Conservation (phyloP, 2,329 filamentous ascomycete genomes). For the Neurospora crassa region DNA sequence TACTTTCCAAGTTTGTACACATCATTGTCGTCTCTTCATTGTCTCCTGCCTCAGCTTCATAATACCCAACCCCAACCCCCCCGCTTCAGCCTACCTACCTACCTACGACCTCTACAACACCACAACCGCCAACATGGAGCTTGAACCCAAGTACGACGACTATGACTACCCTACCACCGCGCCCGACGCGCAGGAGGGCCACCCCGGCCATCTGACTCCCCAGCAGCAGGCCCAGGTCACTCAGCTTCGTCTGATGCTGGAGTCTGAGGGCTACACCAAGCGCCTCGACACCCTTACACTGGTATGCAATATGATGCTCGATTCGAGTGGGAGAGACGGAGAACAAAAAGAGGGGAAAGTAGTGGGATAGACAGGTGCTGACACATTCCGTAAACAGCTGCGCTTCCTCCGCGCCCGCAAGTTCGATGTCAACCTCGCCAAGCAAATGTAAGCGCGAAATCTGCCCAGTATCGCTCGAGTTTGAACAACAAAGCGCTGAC, state of each 20-base stretch:
- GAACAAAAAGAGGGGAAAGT: background rate
- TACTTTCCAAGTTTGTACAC: background rate
- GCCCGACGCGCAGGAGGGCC: slow-evolving; percentile 60
- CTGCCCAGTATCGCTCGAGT: background rate
- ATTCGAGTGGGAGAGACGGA: background rate
- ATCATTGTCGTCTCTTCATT: background rate
- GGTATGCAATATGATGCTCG: slow-evolving; percentile 37
- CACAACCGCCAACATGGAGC: slow-evolving; percentile 31
- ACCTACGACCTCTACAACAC: background rate
- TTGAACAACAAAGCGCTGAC: background rate
- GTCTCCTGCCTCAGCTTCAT: background rate
- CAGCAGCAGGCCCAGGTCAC: slow-evolving; percentile 83
- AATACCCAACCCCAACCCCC: background rate
- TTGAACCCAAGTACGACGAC: slow-evolving; percentile 89
- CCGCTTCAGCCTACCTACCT: background rate
- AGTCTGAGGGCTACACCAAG: slow-evolving; percentile 71
- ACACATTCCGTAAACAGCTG: slow-evolving; percentile 39
- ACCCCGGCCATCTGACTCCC: slow-evolving; percentile 77
- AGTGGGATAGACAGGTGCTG: slow-evolving; percentile 1
- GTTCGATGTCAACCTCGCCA: slow-evolving; percentile 76
- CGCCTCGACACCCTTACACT: slow-evolving; percentile 87
- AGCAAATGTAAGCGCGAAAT: slow-evolving; percentile 67
- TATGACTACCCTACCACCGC: slow-evolving; percentile 85
- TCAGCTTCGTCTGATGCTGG: slow-evolving; percentile 77
- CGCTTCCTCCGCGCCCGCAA: slow-evolving; percentile 91